Evolutionary conservation across 129 eudicot species (phyloP).

Genomic region (Centrapalus pauciflorus): DNA sequence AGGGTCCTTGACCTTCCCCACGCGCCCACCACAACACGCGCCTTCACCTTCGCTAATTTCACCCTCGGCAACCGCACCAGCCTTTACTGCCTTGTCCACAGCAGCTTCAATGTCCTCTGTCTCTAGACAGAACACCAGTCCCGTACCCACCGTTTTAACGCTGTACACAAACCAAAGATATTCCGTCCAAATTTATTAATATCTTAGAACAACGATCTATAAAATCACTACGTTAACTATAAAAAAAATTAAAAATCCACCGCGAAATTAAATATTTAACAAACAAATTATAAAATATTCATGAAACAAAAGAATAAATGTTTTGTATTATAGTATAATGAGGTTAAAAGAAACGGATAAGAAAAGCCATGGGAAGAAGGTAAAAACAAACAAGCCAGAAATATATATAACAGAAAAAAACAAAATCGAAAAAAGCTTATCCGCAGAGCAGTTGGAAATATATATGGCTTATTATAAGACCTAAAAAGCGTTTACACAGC

Average conservation of each 20-base stretch:
- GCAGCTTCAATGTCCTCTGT: conserved; percentile 77
- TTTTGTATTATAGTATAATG: no score
- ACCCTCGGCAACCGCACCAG: conserved; percentile 62
- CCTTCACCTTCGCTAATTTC: conserved; percentile 58
- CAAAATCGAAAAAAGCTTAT: background rate
- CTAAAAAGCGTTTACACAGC: background rate
- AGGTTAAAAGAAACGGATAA: background rate
- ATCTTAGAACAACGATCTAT: background rate
- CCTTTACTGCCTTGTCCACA: conserved; percentile 51
- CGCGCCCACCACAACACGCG: conserved; percentile 57
- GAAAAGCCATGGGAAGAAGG: background rate
- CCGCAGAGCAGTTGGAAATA: background rate
- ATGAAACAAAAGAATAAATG: no score
- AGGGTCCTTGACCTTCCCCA: conserved; percentile 76
- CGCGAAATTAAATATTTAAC: background rate
- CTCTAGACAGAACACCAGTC: conserved; percentile 52
- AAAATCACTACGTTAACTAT: background rate
- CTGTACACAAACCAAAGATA: conserved; percentile 16
- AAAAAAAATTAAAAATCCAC: background rate
- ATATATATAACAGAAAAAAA: background rate
- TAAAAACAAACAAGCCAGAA: background rate
- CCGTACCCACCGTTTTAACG: conserved; percentile 40
- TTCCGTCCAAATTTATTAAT: background rate
- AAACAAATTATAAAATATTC: background rate
- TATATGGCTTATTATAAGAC: background rate